Percentiles rank a stretch among this genome's conserved stretches.
phyloP scores from a whole-genome alignment of 2,329 filamentous ascomycete species.

The Sporothrix phasma region DNA sequence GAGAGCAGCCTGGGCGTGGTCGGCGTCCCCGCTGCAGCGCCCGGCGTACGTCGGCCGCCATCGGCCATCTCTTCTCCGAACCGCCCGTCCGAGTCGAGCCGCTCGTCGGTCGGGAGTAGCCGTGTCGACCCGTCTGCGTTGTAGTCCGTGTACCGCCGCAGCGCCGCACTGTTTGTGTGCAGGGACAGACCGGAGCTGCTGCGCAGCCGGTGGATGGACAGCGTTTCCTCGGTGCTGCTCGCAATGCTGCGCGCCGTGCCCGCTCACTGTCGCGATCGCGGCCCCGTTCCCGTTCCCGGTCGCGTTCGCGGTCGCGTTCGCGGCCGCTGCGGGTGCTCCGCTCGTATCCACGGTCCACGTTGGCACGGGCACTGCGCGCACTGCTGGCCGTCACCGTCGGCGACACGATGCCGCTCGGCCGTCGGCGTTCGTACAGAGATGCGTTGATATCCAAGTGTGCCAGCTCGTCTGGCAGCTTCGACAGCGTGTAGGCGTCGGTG shows the following conservation, averaged over 20 bases:
- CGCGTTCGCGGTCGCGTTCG: not conserved
- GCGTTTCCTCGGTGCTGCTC: not conserved
- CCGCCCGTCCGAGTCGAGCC: slow-evolving; percentile 11
- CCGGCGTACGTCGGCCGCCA: not conserved
- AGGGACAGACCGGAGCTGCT: slow-evolving; percentile 38
- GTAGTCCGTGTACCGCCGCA: slow-evolving; percentile 39
- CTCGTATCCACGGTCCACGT: not conserved
- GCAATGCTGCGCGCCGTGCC: not conserved
- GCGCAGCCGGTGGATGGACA: slow-evolving; percentile 25
- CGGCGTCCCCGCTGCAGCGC: slow-evolving; percentile 3
- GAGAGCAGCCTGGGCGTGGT: slow-evolving; percentile 39
- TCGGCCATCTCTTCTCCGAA: slow-evolving; percentile 4
- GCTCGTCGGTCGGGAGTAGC: slow-evolving; percentile 19
- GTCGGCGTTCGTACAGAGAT: slow-evolving; percentile 2
- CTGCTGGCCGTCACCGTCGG: slow-evolving; percentile 9
- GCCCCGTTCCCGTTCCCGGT: not conserved
- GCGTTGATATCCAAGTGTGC: not conserved
- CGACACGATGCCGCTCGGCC: not conserved
- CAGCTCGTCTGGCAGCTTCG: not conserved
- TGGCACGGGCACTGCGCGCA: not conserved
- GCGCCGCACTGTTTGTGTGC: slow-evolving; percentile 34
- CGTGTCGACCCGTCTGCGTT: slow-evolving; percentile 31
- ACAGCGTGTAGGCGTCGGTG: not conserved
- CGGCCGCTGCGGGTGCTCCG: not conserved
- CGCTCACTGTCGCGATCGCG: not conserved